Base-by-base conservation (phyloP, 257 asterid species). In the Knoxia roxburghii region DNA sequence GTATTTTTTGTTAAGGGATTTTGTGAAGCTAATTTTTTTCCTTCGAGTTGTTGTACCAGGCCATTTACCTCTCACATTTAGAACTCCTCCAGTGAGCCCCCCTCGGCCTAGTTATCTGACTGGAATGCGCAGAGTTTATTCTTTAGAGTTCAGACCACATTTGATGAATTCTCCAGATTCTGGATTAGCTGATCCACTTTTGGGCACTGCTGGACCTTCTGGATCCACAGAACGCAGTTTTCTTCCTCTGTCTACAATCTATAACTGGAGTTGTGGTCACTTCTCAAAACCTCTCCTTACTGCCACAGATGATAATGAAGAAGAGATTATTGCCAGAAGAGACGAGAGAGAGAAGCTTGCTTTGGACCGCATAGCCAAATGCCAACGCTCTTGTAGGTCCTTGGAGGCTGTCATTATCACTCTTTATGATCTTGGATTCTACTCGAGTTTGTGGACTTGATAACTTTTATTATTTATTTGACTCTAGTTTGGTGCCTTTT, bases 81-180 rank as follows among this genome's bases (percentile, higher is more conserved):
- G 96, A 80, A 94, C 99, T 1, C 99, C 99, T 77, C 99, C 99
- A 48, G 98, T 94, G 73, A 94, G 99, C 81, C 99, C 99, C 61
- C 99, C 98, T 43, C 85, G 96, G 62, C 87, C 99, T 59, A 94
- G 90, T 77, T 89, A 87, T 82, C 65, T 89, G 85, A 85, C 95
- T 51, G 95, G 95, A 73, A 84, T 94, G 74, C 86, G 99, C 67
- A 94, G 99, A 81, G 99, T 94, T 45, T 90, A 83, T 79, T 94
- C 99, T 68, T 83, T 94, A 75, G 99, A 94, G 73, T 94, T 94
- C 72, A 82, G 99, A 78, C 99, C 99, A 23, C 95, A 89, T 78
- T 67, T 89, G 68, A 80, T 90, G 82, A 89, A 72, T 77, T 86
- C 94, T 76, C 88, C 95, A 17, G 98, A 94, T 78, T 85, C 99